Evolutionary conservation across 2,329 filamentous ascomycete genomes (phyloP).

Genomic region (Diaporthe sp.): DNA sequence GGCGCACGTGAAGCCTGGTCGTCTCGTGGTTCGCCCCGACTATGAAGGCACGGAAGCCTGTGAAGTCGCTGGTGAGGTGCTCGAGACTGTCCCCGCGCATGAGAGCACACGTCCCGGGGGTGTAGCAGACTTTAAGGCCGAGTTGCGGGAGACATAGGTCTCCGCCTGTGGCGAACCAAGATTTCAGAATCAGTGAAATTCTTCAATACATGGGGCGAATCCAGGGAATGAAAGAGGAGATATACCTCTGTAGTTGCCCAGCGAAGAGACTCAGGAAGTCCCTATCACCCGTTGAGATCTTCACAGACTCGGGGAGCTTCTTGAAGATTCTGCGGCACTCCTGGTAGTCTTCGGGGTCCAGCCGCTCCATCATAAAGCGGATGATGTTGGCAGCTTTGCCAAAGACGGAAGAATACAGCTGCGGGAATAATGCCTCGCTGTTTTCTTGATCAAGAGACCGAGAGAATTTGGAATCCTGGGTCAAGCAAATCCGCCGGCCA

Average conservation of each 20-base stretch:
- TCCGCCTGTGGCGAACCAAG: background rate
- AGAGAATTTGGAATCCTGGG: constrained; percentile 39
- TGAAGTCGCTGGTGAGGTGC: constrained; percentile 43
- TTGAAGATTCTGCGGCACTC: constrained; percentile 26
- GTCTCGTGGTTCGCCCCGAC: constrained; percentile 44
- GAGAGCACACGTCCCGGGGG: constrained; percentile 42
- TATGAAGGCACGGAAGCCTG: constrained; percentile 42
- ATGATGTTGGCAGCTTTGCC: constrained; percentile 31
- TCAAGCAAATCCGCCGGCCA: constrained; percentile 27
- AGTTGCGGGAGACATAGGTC: constrained; percentile 43
- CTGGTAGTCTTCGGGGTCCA: constrained; percentile 31
- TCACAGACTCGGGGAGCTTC: constrained; percentile 16
- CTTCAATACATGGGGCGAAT: no score
- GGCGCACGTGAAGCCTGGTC: constrained; percentile 19
- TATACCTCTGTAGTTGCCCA: constrained; percentile 40
- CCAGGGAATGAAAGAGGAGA: background rate
- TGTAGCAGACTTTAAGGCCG: constrained; percentile 40
- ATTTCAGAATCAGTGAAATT: background rate
- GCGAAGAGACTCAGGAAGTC: constrained; percentile 42
- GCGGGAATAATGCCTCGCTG: constrained; percentile 25
- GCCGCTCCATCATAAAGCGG: constrained; percentile 37
- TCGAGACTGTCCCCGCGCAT: constrained; percentile 42
- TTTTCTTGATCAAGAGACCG: background rate
- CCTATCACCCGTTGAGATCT: constrained; percentile 5
- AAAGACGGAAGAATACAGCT: constrained; percentile 28